phyloP scores from a whole-genome alignment of 2,329 filamentous ascomycete genomes.

The Talaromyces sp. region DNA sequence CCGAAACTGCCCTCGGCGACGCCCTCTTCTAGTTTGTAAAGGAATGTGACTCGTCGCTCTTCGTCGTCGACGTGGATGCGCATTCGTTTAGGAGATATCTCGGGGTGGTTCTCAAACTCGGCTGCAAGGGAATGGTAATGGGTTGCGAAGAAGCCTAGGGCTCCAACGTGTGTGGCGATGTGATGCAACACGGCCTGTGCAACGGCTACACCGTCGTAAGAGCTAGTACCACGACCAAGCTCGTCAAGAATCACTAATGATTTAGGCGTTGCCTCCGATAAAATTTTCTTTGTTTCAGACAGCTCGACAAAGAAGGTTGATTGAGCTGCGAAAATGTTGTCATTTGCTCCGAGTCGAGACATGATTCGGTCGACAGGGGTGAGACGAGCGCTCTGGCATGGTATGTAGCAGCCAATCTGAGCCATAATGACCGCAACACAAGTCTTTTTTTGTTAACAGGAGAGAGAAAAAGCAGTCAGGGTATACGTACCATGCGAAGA shows the following conservation, averaged over 20 bases:
- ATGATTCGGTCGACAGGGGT: constrained; percentile 97
- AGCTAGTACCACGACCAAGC: constrained; percentile 88
- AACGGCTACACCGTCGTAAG: constrained; percentile 94
- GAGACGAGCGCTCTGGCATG: constrained; percentile 73
- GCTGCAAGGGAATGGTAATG: constrained; percentile 93
- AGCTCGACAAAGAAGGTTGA: constrained; percentile 98
- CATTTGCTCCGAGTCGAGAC: constrained; percentile 94
- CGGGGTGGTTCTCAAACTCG: constrained; percentile 85
- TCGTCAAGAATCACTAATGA: constrained; percentile 97
- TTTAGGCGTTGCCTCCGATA: constrained; percentile 87
- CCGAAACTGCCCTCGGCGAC: constrained; percentile 96
- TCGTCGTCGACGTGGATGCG: constrained; percentile 87
- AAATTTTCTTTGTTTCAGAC: constrained; percentile 96
- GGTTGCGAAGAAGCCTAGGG: constrained; percentile 93
- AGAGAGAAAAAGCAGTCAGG: not conserved
- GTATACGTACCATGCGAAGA: constrained; percentile 73
- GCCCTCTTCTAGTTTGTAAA: constrained; percentile 90
- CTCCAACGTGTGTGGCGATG: constrained; percentile 86
- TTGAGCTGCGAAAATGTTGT: constrained; percentile 98
- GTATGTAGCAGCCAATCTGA: constrained; percentile 90
- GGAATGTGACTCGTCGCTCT: constrained; percentile 83
- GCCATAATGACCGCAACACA: constrained; percentile 97
- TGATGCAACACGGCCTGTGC: constrained; percentile 97
- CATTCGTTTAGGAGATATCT: constrained; percentile 85
- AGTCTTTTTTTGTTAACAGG: constrained; percentile 53